These are phyloP conservation scores for Pichia membranifaciens DNA, from an alignment of 805 yeast species.

Conservation along the genomic window DNA sequence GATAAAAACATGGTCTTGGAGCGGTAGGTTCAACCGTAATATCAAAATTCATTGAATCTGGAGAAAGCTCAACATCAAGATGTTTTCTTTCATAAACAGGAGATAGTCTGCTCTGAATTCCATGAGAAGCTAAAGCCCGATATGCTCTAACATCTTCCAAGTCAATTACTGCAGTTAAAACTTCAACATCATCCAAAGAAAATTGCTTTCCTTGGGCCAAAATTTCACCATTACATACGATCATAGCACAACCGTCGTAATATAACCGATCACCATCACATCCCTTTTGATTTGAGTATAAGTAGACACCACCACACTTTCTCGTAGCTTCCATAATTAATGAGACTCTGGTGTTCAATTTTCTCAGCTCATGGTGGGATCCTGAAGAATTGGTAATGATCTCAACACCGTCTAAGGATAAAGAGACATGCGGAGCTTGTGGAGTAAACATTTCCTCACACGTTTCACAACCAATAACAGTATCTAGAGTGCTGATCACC, in stretches of 20 bases:
- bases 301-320: slow-evolving; percentile 93
- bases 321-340: slow-evolving; percentile 88
- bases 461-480: slow-evolving; percentile 94
- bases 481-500: slow-evolving; percentile 73
- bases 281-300: slow-evolving; percentile 93
- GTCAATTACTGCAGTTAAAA: slow-evolving; percentile 90
- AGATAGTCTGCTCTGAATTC: slow-evolving; percentile 52
- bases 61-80: slow-evolving; percentile 63
- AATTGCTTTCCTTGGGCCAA: slow-evolving; percentile 94
- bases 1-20: slow-evolving; percentile 49
- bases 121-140: slow-evolving; percentile 67
- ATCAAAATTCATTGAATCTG: slow-evolving; percentile 52
- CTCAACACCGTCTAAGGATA: slow-evolving; percentile 96
- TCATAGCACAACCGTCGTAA: slow-evolving; percentile 95
- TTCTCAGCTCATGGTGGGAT: slow-evolving; percentile 94
- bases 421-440: slow-evolving; percentile 84
- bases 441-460: slow-evolving; percentile 98
- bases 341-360: slow-evolving; percentile 76
- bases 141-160: slow-evolving; percentile 85
- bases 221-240: slow-evolving; percentile 85
- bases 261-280: slow-evolving; percentile 97
- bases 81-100: slow-evolving; percentile 49
- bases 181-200: slow-evolving; percentile 87
- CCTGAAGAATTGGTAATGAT: slow-evolving; percentile 94
- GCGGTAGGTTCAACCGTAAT: slow-evolving; percentile 55